A percentile compares a stretch with the other conserved stretches of the same genome.
These are phyloP conservation scores for Yamadazyma takamatsuzukensis DNA, from an alignment of 805 yeast genomes.

Conservation along the genomic window DNA sequence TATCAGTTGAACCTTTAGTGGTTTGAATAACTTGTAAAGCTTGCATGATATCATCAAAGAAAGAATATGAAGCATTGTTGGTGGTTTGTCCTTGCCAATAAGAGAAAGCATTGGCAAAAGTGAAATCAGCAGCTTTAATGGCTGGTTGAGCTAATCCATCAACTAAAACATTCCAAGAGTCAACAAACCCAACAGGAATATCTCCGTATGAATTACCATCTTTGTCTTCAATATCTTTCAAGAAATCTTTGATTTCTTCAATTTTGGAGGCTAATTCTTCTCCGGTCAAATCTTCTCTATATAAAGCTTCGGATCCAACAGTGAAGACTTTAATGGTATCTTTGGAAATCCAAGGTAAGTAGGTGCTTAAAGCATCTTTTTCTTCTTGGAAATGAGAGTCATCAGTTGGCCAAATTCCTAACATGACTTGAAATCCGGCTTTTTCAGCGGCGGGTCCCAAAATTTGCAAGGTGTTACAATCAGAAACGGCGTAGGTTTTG, in stretches of 20 bases:
- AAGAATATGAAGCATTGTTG: constrained; percentile 81
- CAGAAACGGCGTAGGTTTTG: constrained; percentile 89
- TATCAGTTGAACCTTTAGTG: constrained; percentile 79
- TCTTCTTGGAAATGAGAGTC: constrained; percentile 73
- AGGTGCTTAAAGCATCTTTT: constrained; percentile 61
- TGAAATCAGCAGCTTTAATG: constrained; percentile 76
- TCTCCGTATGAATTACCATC: constrained; percentile 73
- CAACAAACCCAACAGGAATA: constrained; percentile 87
- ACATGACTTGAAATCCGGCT: constrained; percentile 69
- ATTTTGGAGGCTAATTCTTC: constrained; percentile 67
- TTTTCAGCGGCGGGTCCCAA: constrained; percentile 84
- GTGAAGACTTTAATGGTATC: constrained; percentile 70
- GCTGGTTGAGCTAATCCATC: constrained; percentile 72
- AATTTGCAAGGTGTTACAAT: constrained; percentile 82
- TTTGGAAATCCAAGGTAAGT: constrained; percentile 70
- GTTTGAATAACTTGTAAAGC: constrained; percentile 87
- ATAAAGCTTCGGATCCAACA: constrained; percentile 95
- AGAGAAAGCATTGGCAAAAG: constrained; percentile 93
- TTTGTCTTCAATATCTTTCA: constrained; percentile 66
- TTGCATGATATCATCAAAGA: constrained; percentile 97
- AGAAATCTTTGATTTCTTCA: constrained; percentile 53
- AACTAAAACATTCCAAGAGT: constrained; percentile 91
- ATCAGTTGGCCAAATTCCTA: constrained; percentile 95
- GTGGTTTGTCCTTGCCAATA: constrained; percentile 98
- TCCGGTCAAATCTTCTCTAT: constrained; percentile 84